Conservation (phyloP, 208 protist species). For the Leishmania turanica region DNA sequence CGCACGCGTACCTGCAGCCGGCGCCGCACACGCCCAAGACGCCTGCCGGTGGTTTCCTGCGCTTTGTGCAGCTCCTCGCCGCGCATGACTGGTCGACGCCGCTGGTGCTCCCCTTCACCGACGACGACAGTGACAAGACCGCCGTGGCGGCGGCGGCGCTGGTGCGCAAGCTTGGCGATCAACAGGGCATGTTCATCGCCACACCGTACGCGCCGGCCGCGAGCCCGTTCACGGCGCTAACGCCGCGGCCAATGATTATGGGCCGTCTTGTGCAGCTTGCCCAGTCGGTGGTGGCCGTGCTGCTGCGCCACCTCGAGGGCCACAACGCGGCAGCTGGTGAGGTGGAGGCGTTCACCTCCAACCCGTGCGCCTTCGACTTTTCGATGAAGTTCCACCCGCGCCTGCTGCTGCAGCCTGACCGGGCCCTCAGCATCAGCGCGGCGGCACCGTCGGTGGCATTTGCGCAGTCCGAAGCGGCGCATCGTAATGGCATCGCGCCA, state of each 20-base stretch:
- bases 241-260: slow-evolving; percentile 83
- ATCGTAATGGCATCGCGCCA: background rate
- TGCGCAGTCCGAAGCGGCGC: background rate
- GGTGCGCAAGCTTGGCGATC: slow-evolving; percentile 57
- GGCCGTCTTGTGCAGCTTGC: slow-evolving; percentile 82
- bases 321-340: slow-evolving; percentile 34
- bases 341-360: slow-evolving; percentile 54
- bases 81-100: slow-evolving; percentile 78
- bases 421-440: slow-evolving; percentile 31
- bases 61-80: slow-evolving; percentile 78
- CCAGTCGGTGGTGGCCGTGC: slow-evolving; percentile 43
- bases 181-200: slow-evolving; percentile 85
- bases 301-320: slow-evolving; percentile 52
- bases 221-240: slow-evolving; percentile 82
- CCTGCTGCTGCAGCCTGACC: slow-evolving; percentile 71
- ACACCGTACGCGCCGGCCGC: slow-evolving; percentile 74
- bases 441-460: background rate
- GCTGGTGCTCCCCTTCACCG: slow-evolving; percentile 74
- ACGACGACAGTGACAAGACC: slow-evolving; percentile 41
- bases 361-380: slow-evolving; percentile 71
- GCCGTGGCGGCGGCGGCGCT: slow-evolving; percentile 48
- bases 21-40: slow-evolving; percentile 51
- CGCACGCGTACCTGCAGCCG: slow-evolving; percentile 69
- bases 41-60: slow-evolving; percentile 69
- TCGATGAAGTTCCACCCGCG: slow-evolving; percentile 71